Base-by-base conservation (phyloP, 2,329 filamentous ascomycete genomes). In the Alternaria sp. region DNA sequence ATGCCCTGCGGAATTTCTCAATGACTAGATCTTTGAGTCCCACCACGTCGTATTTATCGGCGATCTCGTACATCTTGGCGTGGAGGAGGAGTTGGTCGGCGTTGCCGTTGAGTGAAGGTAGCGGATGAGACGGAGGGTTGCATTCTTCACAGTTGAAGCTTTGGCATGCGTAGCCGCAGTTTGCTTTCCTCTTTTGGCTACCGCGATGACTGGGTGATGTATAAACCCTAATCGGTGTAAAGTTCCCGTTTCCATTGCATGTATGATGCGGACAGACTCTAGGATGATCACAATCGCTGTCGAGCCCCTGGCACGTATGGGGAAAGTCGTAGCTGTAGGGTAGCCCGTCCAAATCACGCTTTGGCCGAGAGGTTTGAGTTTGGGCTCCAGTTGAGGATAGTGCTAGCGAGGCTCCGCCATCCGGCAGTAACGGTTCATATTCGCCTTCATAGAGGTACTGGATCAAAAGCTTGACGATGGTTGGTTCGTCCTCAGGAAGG, bases 41-140 rank as follows among this genome's bases (percentile, higher is more conserved):
- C 0, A 12, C 12, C 0, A 41, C 52, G 30, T 52, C 12, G 11
- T 57, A 60, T 8, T 60, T 57, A 7, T 60, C 58, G 1, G 53
- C 40, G 1, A 53, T 30, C 3, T 55, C 58, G 8, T 57, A 60
- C n/a, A 60, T 36, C 7, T 52, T 20, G 38, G 40, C 18, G 12
- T 57, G 53, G 2, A 34, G 5, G 10, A 49, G 4, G 18, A 58
- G 49, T 11, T 53, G 49, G 3, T 25, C 8, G 16, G 55, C 16
- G 3, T 11, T 3, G 7, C 28, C n/a, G 8, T 18, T 18, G n/a
- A 40, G 1, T 18, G 8, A n/a, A 11, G n/a, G 3, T 5, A 40
- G 3, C 8, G 36, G 36, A 18, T 2, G 25, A 20, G 30, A 0
- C 22, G 22, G 5, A 16, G 43, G 20, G 28, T 12, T 18, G 7